Percentiles rank a stretch among this genome's conserved stretches.
Conservation (phyloP, 179 eudicot species). For the Patellifolia procumbens region DNA sequence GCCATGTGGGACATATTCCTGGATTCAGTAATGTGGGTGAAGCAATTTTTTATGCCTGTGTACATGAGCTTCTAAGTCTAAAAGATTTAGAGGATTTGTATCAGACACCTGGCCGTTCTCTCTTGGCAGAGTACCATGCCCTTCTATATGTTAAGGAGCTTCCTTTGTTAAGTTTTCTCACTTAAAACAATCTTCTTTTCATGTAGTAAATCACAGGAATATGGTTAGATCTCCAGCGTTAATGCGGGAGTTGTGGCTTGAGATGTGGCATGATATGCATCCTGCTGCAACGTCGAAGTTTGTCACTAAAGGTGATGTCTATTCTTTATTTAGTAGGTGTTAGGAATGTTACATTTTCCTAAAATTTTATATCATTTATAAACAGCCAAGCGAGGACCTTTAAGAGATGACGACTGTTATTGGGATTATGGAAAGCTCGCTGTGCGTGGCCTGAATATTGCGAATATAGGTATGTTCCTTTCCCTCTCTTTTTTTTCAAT, state of each 20-base stretch:
- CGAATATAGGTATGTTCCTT: conserved; percentile 72
- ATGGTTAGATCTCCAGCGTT: conserved; percentile 82
- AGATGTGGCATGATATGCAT: conserved; percentile 97
- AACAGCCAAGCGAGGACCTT: conserved; percentile 84
- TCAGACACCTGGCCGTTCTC: conserved; percentile 10
- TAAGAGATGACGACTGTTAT: conserved; percentile 89
- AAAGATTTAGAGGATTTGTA: not conserved
- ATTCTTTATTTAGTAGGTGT: conserved; percentile 10
- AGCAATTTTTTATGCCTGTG: not conserved
- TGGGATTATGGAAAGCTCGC: conserved; percentile 98
- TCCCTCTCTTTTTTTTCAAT: conserved; percentile 1
- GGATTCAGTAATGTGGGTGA: not conserved
- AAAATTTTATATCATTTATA: conserved; percentile 2
- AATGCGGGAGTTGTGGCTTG: conserved; percentile 98
- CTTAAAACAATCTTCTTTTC: conserved; percentile 22
- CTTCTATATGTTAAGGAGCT: not conserved
- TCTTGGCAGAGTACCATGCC: not conserved
- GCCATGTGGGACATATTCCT: not conserved
- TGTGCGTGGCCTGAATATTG: conserved; percentile 96
- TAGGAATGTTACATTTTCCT: not conserved
- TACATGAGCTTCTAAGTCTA: not conserved
- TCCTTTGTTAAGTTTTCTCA: conserved; percentile 1
- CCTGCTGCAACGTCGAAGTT: conserved; percentile 73
- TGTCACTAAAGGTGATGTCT: conserved; percentile 72
- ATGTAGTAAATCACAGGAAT: conserved; percentile 90